A percentile compares a stretch with the other conserved stretches of the same genome.
Conservation (phyloP, 2,329 filamentous ascomycete genomes). For the Pseudogymnoascus destructans region DNA sequence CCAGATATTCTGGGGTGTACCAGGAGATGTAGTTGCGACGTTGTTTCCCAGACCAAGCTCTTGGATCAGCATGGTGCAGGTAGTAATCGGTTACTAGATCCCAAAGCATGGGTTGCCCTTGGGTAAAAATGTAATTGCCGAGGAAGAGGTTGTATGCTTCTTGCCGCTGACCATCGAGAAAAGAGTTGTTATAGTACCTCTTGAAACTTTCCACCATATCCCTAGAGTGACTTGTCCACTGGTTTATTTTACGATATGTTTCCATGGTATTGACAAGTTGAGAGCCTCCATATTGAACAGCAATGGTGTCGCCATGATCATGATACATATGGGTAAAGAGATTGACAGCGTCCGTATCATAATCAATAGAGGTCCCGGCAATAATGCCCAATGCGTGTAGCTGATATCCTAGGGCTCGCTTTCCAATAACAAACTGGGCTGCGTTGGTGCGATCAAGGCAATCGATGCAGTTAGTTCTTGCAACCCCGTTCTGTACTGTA, state of each 20-base stretch:
- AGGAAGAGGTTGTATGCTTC: constrained; percentile 97
- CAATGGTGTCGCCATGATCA: constrained; percentile 94
- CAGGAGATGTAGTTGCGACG: constrained; percentile 72
- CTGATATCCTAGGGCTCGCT: constrained; percentile 82
- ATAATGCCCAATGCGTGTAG: constrained; percentile 85
- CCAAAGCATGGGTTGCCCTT: constrained; percentile 92
- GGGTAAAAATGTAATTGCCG: constrained; percentile 81
- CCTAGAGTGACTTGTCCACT: constrained; percentile 93
- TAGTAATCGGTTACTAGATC: constrained; percentile 92
- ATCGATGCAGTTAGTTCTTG: constrained; percentile 94
- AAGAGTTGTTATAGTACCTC: constrained; percentile 97
- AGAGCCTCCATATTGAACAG: constrained; percentile 92
- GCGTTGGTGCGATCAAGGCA: constrained; percentile 95
- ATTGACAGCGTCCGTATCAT: constrained; percentile 91
- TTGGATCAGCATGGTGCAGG: constrained; percentile 78
- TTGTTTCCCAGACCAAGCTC: constrained; percentile 50
- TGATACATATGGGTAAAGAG: constrained; percentile 98
- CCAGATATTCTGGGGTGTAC: constrained; percentile 65
- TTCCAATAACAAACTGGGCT: constrained; percentile 94
- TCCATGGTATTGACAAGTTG: constrained; percentile 99
- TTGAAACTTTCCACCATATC: constrained; percentile 99
- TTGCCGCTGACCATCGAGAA: constrained; percentile 92
- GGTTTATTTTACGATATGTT: constrained; percentile 96
- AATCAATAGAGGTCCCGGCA: constrained; percentile 64
- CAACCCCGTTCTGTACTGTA: constrained; percentile 78